These are phyloP conservation scores for Fusarium poae DNA, from an alignment of 2,329 filamentous ascomycete genomes.

Conservation along the genomic window DNA sequence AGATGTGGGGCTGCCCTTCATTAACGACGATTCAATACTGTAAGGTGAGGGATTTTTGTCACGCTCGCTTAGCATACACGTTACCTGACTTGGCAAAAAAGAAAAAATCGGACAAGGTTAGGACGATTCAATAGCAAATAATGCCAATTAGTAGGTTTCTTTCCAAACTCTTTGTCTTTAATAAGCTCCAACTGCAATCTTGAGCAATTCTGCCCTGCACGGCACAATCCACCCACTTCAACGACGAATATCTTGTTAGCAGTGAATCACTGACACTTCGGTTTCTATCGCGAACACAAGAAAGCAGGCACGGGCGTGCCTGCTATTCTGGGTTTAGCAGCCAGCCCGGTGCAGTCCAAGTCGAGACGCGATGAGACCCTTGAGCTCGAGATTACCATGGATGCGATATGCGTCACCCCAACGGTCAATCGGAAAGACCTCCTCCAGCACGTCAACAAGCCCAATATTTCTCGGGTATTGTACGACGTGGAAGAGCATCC, in stretches of 20 bases:
- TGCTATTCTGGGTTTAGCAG: conserved; percentile 81
- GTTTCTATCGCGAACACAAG: conserved; percentile 71
- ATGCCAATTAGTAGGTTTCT: not conserved
- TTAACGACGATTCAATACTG: no score
- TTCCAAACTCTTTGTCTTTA: not conserved
- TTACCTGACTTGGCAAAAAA: not conserved
- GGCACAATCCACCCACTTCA: not conserved
- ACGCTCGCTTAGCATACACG: no score
- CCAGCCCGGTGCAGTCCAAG: conserved; percentile 72
- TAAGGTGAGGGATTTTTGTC: no score
- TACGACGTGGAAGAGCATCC: conserved; percentile 47
- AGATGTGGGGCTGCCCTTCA: no score
- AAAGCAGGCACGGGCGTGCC: conserved; percentile 62
- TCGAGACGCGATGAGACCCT: conserved; percentile 61
- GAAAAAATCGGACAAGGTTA: not conserved
- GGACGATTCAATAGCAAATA: no score
- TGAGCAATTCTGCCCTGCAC: not conserved
- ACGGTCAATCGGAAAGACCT: conserved; percentile 77
- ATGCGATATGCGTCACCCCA: conserved; percentile 77
- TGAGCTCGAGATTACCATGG: conserved; percentile 75
- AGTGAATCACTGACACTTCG: conserved; percentile 29
- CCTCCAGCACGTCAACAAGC: conserved; percentile 75
- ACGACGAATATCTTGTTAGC: not conserved
- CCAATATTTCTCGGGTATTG: conserved; percentile 60
- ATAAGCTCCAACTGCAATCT: not conserved